phyloP scores from a whole-genome alignment of 768 basidiomycete species.

The Lyophyllum semitale region DNA sequence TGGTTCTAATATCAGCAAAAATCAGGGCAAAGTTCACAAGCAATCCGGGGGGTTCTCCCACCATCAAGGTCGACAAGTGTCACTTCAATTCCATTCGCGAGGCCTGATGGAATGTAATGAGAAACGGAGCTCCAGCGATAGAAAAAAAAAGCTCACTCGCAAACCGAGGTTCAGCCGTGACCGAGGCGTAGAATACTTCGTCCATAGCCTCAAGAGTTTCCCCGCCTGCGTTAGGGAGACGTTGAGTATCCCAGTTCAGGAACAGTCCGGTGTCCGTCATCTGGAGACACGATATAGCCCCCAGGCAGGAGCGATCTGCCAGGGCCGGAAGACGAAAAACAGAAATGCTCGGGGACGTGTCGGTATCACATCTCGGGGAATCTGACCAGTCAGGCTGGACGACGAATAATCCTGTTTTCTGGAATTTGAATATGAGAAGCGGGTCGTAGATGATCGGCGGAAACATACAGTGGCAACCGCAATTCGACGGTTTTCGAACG shows the following conservation, averaged over 20 bases:
- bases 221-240: not conserved
- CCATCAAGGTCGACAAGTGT: constrained; percentile 11
- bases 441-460: not conserved
- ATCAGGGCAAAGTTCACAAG: not conserved
- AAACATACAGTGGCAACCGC: constrained; percentile 49
- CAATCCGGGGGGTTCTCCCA: not conserved
- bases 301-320: constrained; percentile 27
- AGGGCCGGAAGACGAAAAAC: constrained; percentile 33
- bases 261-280: constrained; percentile 55
- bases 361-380: not conserved
- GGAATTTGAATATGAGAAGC: constrained; percentile 3
- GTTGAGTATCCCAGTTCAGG: constrained; percentile 41
- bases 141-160: constrained; percentile 11
- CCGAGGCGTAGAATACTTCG: constrained; percentile 9
- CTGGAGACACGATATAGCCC: constrained; percentile 51
- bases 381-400: constrained; percentile 25
- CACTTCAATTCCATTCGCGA: constrained; percentile 5
- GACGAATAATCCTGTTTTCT: constrained; percentile 34
- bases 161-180: constrained; percentile 5
- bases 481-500: constrained; percentile 46
- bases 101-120: not conserved
- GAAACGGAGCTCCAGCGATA: not conserved
- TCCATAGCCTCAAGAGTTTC: constrained; percentile 1
- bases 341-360: constrained; percentile 16
- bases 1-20: constrained; percentile 3